Conservation (phyloP, 176 grass and related monocot species). For the Oryza glumipatula region DNA sequence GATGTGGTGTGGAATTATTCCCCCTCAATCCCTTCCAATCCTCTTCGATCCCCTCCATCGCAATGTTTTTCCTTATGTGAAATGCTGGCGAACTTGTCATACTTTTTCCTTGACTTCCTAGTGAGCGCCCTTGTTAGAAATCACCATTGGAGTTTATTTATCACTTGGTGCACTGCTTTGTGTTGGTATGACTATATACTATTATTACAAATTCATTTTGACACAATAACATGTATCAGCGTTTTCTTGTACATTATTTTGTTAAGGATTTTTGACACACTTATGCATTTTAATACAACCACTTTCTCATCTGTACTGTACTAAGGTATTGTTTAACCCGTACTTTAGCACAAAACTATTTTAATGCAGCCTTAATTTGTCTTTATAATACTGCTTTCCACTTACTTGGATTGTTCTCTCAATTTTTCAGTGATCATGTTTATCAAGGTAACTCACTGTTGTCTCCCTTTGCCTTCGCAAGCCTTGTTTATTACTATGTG, state of each 20-base stretch:
- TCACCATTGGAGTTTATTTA: constrained; percentile 84
- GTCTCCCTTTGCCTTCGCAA: constrained; percentile 68
- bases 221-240: not conserved
- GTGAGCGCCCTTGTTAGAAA: constrained; percentile 95
- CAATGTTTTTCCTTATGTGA: constrained; percentile 97
- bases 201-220: constrained; percentile 24
- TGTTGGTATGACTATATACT: constrained; percentile 64
- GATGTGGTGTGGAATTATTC: too few relatives aligned
- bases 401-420: constrained; percentile 34
- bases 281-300: constrained; percentile 22
- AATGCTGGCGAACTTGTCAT: constrained; percentile 93
- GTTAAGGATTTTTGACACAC: constrained; percentile 11
- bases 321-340: constrained; percentile 4
- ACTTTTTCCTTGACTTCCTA: constrained; percentile 97
- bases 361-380: not conserved
- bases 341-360: constrained; percentile 3
- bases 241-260: constrained; percentile 23
- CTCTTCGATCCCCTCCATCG: constrained; percentile 80
- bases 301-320: constrained; percentile 15
- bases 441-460: too few relatives aligned
- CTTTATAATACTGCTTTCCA: constrained; percentile 20
- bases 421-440: constrained; percentile 55
- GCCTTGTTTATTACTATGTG: constrained; percentile 99
- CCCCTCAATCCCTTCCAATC: too few relatives aligned
- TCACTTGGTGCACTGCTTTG: constrained; percentile 91